phyloP scores from a whole-genome alignment of 345 rosid species.

The Salix udensis region DNA sequence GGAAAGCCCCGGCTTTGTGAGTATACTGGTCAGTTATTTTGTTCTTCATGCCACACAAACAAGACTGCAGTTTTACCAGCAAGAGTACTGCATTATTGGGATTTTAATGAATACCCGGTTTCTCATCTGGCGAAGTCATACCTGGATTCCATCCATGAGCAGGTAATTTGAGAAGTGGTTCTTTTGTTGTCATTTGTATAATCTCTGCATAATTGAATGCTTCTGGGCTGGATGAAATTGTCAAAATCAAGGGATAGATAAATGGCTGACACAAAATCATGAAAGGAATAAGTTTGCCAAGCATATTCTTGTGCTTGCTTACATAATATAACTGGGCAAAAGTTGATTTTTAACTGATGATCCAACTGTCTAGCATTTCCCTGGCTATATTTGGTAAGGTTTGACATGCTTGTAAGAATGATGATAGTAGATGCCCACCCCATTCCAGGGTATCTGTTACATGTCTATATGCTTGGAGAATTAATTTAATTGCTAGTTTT shows the following conservation, averaged over 20 bases:
- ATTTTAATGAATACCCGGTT: slow-evolving; percentile 71
- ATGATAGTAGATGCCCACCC: neutral
- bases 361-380: neutral
- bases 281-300: neutral
- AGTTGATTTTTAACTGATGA: neutral
- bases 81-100: slow-evolving; percentile 90
- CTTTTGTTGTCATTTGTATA: neutral
- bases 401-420: neutral
- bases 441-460: slow-evolving; percentile 6
- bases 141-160: slow-evolving; percentile 84
- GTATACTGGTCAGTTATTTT: slow-evolving; percentile 83
- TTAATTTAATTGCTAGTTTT: neutral
- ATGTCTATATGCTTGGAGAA: slow-evolving; percentile 3
- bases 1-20: slow-evolving; percentile 89
- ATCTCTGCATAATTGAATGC: slow-evolving; percentile 2
- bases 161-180: slow-evolving; percentile 44
- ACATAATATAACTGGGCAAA: neutral
- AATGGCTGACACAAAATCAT: neutral
- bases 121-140: slow-evolving; percentile 89
- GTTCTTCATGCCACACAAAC: slow-evolving; percentile 85
- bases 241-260: neutral
- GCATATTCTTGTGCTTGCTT: neutral
- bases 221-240: neutral
- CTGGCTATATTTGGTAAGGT: neutral
- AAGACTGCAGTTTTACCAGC: slow-evolving; percentile 86